A percentile compares a stretch with the other conserved stretches of the same genome.
phyloP scores from a whole-genome alignment of 352 stramenopile species.

The Globisporangium takayamanum region DNA sequence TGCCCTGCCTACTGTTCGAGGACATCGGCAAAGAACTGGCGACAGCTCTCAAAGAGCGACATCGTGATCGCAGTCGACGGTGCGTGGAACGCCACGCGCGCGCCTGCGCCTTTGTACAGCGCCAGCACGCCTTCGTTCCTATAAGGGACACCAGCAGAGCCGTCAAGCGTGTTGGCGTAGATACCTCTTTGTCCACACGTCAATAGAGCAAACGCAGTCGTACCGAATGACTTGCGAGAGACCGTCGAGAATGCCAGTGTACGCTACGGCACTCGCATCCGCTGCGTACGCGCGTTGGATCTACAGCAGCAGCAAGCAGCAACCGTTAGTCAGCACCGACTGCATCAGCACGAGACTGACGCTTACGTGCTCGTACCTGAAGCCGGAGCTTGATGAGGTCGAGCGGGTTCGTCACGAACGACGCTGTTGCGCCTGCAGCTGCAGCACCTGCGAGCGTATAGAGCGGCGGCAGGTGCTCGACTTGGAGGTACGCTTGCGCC shows the following conservation, averaged over 20 bases:
- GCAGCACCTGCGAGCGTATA: slow-evolving; percentile 70
- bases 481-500: slow-evolving; percentile 30
- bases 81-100: slow-evolving; percentile 93
- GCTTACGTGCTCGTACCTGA: slow-evolving; percentile 58
- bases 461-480: slow-evolving; percentile 41
- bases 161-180: not conserved
- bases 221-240: slow-evolving; percentile 74
- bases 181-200: too few species aligned
- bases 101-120: slow-evolving; percentile 93
- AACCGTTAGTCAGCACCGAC: not conserved
- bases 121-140: slow-evolving; percentile 85
- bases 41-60: slow-evolving; percentile 92
- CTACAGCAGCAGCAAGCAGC: slow-evolving; percentile 19
- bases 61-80: slow-evolving; percentile 97
- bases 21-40: slow-evolving; percentile 43
- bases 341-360: not conserved
- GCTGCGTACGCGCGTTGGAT: slow-evolving; percentile 42
- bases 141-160: slow-evolving; percentile 11
- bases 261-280: slow-evolving; percentile 24
- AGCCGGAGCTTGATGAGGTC: slow-evolving; percentile 96
- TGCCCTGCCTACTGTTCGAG: slow-evolving; percentile 20
- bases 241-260: slow-evolving; percentile 82
- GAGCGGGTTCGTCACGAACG: slow-evolving; percentile 95
- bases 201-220: slow-evolving; percentile 13
- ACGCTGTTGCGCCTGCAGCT: slow-evolving; percentile 85